Base-by-base conservation (phyloP, 2,329 filamentous ascomycete genomes). In the Tolypocladium sp. region DNA sequence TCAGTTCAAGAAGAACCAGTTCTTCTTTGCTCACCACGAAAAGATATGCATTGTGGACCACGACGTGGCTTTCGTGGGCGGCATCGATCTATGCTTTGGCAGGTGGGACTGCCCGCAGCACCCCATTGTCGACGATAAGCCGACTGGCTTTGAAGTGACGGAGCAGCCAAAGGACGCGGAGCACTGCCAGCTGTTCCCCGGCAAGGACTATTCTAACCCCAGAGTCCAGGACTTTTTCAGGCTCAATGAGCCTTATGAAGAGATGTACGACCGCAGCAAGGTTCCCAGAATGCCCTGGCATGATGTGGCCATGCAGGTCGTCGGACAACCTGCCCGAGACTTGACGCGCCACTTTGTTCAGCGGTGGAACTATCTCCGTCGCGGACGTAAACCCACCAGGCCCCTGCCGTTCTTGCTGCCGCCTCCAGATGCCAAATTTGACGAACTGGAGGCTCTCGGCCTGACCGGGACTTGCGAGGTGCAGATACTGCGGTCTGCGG, bases 21-120 rank as follows among this genome's bases (percentile, higher is more conserved):
- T 99, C 77, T 99, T 99, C 79, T 99, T 95, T 81, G 94, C 94
- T 1, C 94, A 99, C 70, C 94, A 99, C 74, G 94, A 99, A 73
- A 99, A 99, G 75, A 83, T 99, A n/a, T 93, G 92, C 68, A 86
- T 99, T 46, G 90, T 99, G 22, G 94, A 99, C 70, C 94, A 97
- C 69, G 94, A 93, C 58, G 86, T 97, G 56, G 94, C 93, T 13
- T 97, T 99, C 71, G 87, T 96, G 55, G 94, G 94, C 61, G 94
- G 94, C 41, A 91, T 99, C 62, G 94, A 99, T 77, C 79, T 99
- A 27, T 99, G 94, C 74, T 97, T 97, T 72, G 94, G 94, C 54
- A 85, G 94, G 66, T 99, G 94, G 94, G 94, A 97, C 71, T 96
- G 91, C 53, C 93, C 94, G 13, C 91, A 96, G 70, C 94, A 99